A percentile compares a stretch with the other conserved stretches of the same genome.
These are phyloP conservation scores for Xylaria sp. DNA, from an alignment of 2,329 filamentous ascomycete genomes.

Conservation along the genomic window DNA sequence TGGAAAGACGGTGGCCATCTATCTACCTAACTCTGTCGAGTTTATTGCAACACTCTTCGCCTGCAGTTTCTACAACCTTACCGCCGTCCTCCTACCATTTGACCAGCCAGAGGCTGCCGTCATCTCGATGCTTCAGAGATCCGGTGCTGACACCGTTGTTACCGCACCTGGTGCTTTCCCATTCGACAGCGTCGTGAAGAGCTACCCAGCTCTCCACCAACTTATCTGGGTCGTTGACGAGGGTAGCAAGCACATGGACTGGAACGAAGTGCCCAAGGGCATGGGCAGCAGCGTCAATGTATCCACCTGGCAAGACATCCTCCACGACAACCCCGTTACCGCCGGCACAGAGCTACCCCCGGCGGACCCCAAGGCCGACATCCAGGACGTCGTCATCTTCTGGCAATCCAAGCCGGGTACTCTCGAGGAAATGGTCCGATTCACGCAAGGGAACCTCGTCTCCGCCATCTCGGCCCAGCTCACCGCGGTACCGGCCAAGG, in stretches of 20 bases:
- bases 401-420: conserved; percentile 60
- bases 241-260: conserved; percentile 90
- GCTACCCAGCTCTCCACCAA: conserved; percentile 71
- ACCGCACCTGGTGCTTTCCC: conserved; percentile 87
- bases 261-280: conserved; percentile 83
- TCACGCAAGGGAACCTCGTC: conserved; percentile 83
- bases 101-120: conserved; percentile 71
- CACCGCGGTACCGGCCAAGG: conserved; percentile 71
- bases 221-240: conserved; percentile 93
- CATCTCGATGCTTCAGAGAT: conserved; percentile 70
- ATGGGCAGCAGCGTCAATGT: conserved; percentile 76
- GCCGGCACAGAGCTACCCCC: conserved; percentile 67
- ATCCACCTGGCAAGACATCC: conserved; percentile 89
- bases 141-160: conserved; percentile 78
- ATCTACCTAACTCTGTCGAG: conserved; percentile 91
- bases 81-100: conserved; percentile 83
- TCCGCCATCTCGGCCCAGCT: conserved; percentile 81
- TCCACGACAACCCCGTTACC: conserved; percentile 67
- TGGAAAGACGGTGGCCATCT: conserved; percentile 80
- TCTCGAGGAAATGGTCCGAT: conserved; percentile 74
- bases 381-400: conserved; percentile 65
- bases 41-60: conserved; percentile 82
- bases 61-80: conserved; percentile 86
- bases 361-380: conserved; percentile 55
- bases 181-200: conserved; percentile 70